phyloP scores from a whole-genome alignment of 495 filamentous ascomycete genomes.

The Neurospora sublineolata region DNA sequence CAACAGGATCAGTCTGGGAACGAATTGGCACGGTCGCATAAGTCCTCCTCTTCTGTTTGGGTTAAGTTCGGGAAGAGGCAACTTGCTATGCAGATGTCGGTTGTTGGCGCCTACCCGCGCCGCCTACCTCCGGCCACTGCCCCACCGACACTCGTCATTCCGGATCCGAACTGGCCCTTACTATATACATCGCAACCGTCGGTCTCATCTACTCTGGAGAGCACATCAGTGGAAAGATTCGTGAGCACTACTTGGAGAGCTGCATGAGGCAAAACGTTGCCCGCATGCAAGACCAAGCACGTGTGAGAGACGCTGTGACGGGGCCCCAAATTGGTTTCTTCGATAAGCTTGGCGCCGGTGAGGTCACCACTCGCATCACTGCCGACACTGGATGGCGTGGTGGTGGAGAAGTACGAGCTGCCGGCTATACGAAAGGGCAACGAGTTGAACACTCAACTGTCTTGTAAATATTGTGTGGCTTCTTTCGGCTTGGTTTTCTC shows the following conservation, averaged over 20 bases:
- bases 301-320: no score
- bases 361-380: slow-evolving; percentile 87
- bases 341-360: slow-evolving; percentile 81
- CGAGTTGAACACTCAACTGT: background rate
- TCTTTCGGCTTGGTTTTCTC: background rate
- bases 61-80: no score
- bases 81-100: no score
- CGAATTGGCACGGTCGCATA: no score
- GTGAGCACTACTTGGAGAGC: slow-evolving; percentile 69
- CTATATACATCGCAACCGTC: slow-evolving; percentile 69
- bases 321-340: slow-evolving; percentile 81
- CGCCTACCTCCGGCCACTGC: no score
- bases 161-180: no score
- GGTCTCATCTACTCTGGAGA: slow-evolving; percentile 93
- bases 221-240: slow-evolving; percentile 73
- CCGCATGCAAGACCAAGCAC: no score
- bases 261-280: slow-evolving; percentile 83
- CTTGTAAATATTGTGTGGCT: background rate
- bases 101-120: no score
- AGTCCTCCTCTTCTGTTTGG: no score
- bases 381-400: slow-evolving; percentile 47
- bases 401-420: background rate
- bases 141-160: no score
- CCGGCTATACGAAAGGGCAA: background rate
- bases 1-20: background rate